A percentile compares a stretch with the other conserved stretches of the same genome.
Evolutionary conservation across 2,329 filamentous ascomycete genomes (phyloP).

Genomic region (Microcera coccophila): DNA sequence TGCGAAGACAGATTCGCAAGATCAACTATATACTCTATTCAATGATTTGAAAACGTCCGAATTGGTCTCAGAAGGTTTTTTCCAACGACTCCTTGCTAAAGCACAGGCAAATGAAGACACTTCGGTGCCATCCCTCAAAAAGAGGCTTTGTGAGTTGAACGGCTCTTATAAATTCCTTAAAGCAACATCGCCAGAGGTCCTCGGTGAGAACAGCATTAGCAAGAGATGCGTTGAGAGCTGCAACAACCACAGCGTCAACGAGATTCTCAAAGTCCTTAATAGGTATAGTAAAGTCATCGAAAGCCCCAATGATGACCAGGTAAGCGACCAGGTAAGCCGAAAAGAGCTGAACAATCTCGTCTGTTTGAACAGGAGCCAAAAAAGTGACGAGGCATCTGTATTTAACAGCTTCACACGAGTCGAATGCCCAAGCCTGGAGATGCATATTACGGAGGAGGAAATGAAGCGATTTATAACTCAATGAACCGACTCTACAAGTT

Average conservation of each 20-base stretch:
- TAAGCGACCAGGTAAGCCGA: background rate
- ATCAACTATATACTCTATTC: background rate
- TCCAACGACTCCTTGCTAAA: background rate
- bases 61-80: background rate
- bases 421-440: constrained; percentile 42
- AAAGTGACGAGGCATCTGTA: background rate
- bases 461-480: background rate
- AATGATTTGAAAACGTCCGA: background rate
- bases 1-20: background rate
- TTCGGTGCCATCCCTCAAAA: background rate
- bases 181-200: background rate
- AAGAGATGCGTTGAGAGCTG: too few relatives aligned
- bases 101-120: background rate
- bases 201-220: too few relatives aligned
- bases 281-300: too few relatives aligned
- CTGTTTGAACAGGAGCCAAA: background rate
- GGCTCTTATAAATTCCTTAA: background rate
- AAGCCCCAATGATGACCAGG: background rate
- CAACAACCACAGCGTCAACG: too few relatives aligned
- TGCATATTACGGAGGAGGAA: constrained; percentile 37
- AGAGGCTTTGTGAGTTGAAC: background rate
- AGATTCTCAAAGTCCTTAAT: too few relatives aligned
- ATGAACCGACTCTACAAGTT: too few relatives aligned
- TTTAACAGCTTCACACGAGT: constrained; percentile 44
- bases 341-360: background rate